These are phyloP conservation scores for Chondrostereum purpureum DNA, from an alignment of 1,284 basidiomycete species.

Conservation along the genomic window DNA sequence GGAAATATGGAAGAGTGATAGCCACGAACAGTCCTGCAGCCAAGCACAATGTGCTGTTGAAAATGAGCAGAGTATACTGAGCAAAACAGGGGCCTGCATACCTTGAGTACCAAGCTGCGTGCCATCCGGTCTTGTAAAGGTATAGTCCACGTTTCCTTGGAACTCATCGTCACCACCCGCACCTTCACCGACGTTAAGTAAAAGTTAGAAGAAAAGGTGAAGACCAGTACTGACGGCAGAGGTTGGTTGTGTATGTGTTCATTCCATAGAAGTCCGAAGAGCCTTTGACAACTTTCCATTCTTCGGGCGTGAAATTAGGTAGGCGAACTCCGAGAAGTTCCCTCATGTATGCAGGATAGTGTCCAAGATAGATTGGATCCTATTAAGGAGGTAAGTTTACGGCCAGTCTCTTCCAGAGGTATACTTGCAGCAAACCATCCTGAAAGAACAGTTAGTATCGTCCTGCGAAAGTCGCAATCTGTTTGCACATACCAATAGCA, in stretches of 20 bases:
- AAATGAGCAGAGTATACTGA: conserved; percentile 6
- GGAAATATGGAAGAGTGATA: conserved; percentile 5
- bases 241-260: conserved; percentile 71
- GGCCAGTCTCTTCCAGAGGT: too few relatives aligned
- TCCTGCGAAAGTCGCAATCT: conserved; percentile 4
- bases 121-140: conserved; percentile 59
- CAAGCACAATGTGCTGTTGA: conserved; percentile 50
- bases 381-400: conserved; percentile 25
- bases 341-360: conserved; percentile 60
- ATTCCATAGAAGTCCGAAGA: conserved; percentile 69
- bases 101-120: conserved; percentile 64
- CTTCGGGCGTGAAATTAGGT: conserved; percentile 58
- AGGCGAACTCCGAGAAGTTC: conserved; percentile 58
- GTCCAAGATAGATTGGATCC: conserved; percentile 71
- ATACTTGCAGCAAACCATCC: conserved; percentile 56
- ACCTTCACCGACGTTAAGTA: conserved; percentile 26
- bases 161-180: conserved; percentile 60
- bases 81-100: conserved; percentile 19
- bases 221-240: conserved; percentile 42
- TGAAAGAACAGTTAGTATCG: conserved; percentile 22
- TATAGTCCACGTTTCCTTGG: conserved; percentile 55
- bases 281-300: conserved; percentile 55
- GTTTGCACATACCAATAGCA: conserved; percentile 45
- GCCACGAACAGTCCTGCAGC: conserved; percentile 52
- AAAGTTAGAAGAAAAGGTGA: conserved; percentile 6